Evolutionary conservation across 1,284 basidiomycete species (phyloP), one percentile per base, ranked within the genome.

Genomic region (Paramarasmius palmivorus): DNA sequence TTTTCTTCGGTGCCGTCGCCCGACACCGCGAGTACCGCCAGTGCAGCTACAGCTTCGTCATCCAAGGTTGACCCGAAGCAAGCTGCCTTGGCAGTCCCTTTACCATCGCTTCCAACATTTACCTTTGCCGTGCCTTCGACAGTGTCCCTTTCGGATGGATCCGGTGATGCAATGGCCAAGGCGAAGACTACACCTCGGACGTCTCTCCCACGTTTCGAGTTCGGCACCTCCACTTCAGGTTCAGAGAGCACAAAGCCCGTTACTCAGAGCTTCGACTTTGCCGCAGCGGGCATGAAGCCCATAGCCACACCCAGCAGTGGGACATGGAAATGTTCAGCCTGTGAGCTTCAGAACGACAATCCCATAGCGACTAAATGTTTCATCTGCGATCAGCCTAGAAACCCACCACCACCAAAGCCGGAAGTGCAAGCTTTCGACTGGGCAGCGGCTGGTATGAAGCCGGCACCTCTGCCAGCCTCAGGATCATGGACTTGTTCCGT

Each of bases 401-500:
- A 44, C 15, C 23, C n/a, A 25, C 4, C 41, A 15, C 22, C 17
- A 15, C 19, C n/a, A 3, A 15, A 59, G 20, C 22, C 62, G 20
- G 49, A 61, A 5, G 49, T 63, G 3, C 63, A 63, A 52, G 60
- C 58, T 32, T 68, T 66, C 42, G 56, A 67, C 35, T 66, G 61
- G 60, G 55, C 55, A 10, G 73, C 70, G n/a, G 73, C 73, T 0
- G 73, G 75, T 3, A 51, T 68, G 46, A 75, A 73, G 54, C 38
- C 54, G 12, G 52, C 46, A 20, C 22, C 34, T n/a, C 20, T 40
- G 38, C 54, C 57, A 8, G 19, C 50, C n/a, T 63, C 29, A n/a
- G 67, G 61, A 10, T 60, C 60, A 20, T 84, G 81, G 82, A 71
- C 56, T 6, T 83, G 81, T 58, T 63, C 63, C 1, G 54, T 62